Conservation (phyloP, 139 green algal species). For the Volvox reticuliferus region DNA sequence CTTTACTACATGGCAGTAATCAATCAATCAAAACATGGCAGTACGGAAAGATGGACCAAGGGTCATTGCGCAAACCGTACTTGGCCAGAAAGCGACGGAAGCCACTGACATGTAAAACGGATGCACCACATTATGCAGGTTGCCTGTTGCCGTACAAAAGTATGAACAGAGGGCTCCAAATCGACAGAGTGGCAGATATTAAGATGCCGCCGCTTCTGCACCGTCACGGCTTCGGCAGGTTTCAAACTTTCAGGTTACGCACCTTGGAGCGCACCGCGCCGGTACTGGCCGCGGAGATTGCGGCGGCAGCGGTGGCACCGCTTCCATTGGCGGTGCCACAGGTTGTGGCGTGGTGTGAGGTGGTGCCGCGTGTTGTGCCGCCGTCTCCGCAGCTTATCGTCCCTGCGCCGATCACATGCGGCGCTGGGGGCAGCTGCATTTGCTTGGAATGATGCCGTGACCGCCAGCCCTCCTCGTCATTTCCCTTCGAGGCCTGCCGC, state of each 20-base stretch:
- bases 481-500: not conserved
- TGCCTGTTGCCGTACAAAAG: too few relatives aligned
- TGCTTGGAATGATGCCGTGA: not conserved
- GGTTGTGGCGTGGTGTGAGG: not conserved
- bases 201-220: too few relatives aligned
- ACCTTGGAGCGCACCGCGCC: conserved; percentile 27
- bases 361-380: not conserved
- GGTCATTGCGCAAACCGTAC: too few relatives aligned
- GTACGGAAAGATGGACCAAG: too few relatives aligned
- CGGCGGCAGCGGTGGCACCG: not conserved
- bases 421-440: not conserved
- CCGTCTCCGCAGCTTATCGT: not conserved
- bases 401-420: not conserved
- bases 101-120: too few relatives aligned
- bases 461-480: not conserved
- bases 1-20: too few relatives aligned
- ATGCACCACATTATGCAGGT: too few relatives aligned
- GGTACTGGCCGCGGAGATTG: not conserved
- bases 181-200: too few relatives aligned
- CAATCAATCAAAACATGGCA: too few relatives aligned
- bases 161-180: too few relatives aligned
- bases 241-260: not conserved
- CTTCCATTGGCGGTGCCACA: not conserved
- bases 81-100: too few relatives aligned
- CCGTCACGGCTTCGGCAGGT: too few relatives aligned